Conservation (phyloP, 192 early-diverging fungal genomes). For the Coemansia asiatica region DNA sequence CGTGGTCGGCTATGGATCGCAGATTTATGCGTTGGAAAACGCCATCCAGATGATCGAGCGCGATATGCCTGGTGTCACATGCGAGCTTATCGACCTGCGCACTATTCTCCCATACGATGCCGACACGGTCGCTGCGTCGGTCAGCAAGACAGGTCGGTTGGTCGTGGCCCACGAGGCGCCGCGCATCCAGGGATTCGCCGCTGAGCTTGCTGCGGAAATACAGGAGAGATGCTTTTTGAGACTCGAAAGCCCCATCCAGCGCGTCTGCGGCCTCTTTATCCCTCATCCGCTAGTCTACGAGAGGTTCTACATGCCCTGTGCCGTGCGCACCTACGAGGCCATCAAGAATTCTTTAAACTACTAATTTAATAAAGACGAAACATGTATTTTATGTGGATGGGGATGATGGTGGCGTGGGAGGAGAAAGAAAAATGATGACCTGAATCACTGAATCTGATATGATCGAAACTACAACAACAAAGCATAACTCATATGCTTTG, state of each 20-base stretch:
- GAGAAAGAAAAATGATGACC: too few relatives aligned
- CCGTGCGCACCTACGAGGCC: constrained; percentile 80
- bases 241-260: constrained; percentile 85
- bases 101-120: constrained; percentile 90
- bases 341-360: constrained; percentile 80
- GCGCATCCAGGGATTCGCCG: constrained; percentile 83
- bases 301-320: constrained; percentile 88
- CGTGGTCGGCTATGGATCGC: constrained; percentile 88
- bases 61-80: constrained; percentile 78
- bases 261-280: constrained; percentile 85
- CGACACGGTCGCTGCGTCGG: constrained; percentile 85
- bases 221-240: constrained; percentile 91
- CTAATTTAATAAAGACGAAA: constrained; percentile 20
- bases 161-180: constrained; percentile 95
- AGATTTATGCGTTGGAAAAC: constrained; percentile 90
- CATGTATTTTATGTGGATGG: neutral
- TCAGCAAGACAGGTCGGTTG: constrained; percentile 90
- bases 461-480: too few relatives aligned
- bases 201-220: constrained; percentile 83
- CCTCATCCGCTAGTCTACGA: constrained; percentile 95
- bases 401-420: too few relatives aligned
- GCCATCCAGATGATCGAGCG: constrained; percentile 85
- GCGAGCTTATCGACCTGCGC: constrained; percentile 91
- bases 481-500: too few relatives aligned
- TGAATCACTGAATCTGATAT: too few relatives aligned